Conservation (phyloP, 331 rosid species). For the Stylosanthes scabra region DNA sequence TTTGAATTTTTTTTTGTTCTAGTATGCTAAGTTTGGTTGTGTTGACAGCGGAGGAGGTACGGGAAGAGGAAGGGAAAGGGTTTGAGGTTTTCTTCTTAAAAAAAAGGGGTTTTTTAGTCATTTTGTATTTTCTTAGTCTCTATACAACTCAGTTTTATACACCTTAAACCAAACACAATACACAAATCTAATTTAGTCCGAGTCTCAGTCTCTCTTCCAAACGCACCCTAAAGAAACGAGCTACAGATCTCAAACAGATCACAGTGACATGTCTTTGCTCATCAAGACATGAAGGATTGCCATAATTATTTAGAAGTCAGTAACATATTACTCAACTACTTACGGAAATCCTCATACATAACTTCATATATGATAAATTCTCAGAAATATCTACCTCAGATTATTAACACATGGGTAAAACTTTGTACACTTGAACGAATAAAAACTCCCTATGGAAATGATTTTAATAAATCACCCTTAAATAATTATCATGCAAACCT, state of each 20-base stretch:
- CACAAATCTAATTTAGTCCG: too few relatives aligned
- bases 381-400: conserved; percentile 11
- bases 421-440: conserved; percentile 2
- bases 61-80: too few relatives aligned
- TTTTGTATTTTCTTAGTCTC: too few relatives aligned
- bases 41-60: too few relatives aligned
- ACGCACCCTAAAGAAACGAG: conserved; percentile 3
- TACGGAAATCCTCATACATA: background rate
- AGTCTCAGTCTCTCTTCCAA: too few relatives aligned
- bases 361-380: background rate
- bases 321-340: background rate
- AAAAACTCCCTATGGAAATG: background rate
- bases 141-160: too few relatives aligned
- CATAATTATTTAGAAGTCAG: background rate
- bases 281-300: conserved; percentile 12
- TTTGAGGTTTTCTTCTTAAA: too few relatives aligned
- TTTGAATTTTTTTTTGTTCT: too few relatives aligned
- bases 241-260: conserved; percentile 1
- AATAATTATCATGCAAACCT: background rate
- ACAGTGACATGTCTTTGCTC: background rate
- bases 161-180: too few relatives aligned
- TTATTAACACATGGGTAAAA: conserved; percentile 8
- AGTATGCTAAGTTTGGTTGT: too few relatives aligned
- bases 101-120: too few relatives aligned
- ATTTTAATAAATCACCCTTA: conserved; percentile 15